Base-by-base conservation (phyloP, 2,329 filamentous ascomycete species). In the Xylariaceae sp. region DNA sequence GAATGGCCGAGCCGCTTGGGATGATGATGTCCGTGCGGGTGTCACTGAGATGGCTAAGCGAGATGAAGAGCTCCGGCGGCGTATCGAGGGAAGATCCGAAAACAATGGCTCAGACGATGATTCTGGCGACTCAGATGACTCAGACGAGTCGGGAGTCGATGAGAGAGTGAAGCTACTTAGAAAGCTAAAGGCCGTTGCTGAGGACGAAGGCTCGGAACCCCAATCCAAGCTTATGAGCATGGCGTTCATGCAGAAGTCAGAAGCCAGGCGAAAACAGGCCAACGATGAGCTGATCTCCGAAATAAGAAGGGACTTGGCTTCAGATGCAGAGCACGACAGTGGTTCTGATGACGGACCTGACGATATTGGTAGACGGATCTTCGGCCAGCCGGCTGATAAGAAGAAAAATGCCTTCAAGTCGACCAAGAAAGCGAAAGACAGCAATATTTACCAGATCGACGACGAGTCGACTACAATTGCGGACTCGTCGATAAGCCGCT, bases 161-260 rank as follows among this genome's bases (percentile, higher is more conserved):
- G 73, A 75, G 45, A 74, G 75, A 46, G 64, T 68, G 51, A 71
- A 74, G 33, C 64, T 82, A 11, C 66, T 85, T 39, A 70, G 70
- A 36, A 65, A 78, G 54, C 70, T 77, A 43, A 73, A 71, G 52
- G 71, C 71, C 14, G 68, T 71, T 15, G 69, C 74, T 10, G 71
- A 73, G 32, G 64, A 71, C 9, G 70, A 76, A 12, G 77, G 80
- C 18, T 71, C 71, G n/a, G 73, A 66, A 15, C 80, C 80, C 0
- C 76, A 80, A 58, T 85, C 85, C 12, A 86, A 82, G 59, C 72
- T 99, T 6, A 83, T 89, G 68, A 80, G 81, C 45, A 90, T 99
- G 86, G 89, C 89, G 53, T 99, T 99, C 66, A 97, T 99, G 94
- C 83, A 86, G 61, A 90, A 86, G 58, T 89, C 90, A 1, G 91